Base-by-base conservation (phyloP, 768 basidiomycete genomes). In the Omphalotus guepiniiformis region DNA sequence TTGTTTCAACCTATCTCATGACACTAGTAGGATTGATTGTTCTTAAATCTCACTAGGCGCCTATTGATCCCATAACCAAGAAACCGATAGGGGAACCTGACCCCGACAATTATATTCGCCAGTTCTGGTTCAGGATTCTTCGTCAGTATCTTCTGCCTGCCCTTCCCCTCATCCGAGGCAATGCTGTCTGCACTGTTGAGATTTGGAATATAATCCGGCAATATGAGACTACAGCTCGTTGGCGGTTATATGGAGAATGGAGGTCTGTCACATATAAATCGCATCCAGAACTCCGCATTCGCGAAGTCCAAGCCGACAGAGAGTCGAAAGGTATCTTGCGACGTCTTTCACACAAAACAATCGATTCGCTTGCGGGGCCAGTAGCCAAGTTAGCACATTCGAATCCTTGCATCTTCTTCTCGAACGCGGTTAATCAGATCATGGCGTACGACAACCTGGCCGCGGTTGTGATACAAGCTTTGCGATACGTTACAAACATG, bases 211-310 rank as follows among this genome's bases (percentile, higher is more conserved):
- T 98, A 42, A 78, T 98, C 39, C 75, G 82, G 32, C 79, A 82
- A 52, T 90, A 85, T 60, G 84, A 88, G 47, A 83, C 83, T 44
- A 79, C 83, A 5, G 70, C 78, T 19, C 89, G 96, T 7, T 99
- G 93, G 86, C 78, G 76, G 39, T 72, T 99, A 26, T 99, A 99
- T 58, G 96, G 93, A 34, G 94, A 97, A 69, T 98, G 96, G 96
- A 88, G 86, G 63, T 72, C 79, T 29, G 69, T 69, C 38, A 75
- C 70, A 18, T 91, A 93, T 64, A 76, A 75, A 51, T 80, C 80
- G 13, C 82, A 93, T 66, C 81, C 89, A 16, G 87, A 89, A 60
- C 75, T 95, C 36, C 78, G 78, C 25, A 80, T 93, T 42, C 88
- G 88, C 32, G 72, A 80, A 49, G 84, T 88, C 4, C 87, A 94